Evolutionary conservation across 2,329 filamentous ascomycete genomes (phyloP), one percentile per base, ranked within the genome.

Genomic region (Fusarium irregulare): DNA sequence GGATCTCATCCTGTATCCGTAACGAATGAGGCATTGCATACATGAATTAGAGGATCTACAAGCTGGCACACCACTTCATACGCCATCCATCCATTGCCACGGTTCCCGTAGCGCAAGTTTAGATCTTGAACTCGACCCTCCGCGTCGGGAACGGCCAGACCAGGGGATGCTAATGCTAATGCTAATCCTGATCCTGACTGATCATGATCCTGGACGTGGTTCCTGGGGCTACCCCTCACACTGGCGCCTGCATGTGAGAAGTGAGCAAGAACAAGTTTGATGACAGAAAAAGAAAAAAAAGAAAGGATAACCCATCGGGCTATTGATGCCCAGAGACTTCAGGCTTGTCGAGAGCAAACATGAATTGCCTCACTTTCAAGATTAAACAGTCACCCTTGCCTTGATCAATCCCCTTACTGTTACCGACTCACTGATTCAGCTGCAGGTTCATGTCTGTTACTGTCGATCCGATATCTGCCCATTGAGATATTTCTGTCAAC

Each of bases 151-250:
- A 37, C 34, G 34, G 18, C 18, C 34, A 37, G 34, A 37, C 34
- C 34, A 37, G 34, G 34, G 34, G 34, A 37, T 37, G 18, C 34
- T 37, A 37, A 37, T 37, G 34, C 18, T 37, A 11, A 37, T 37
- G 34, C 34, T 60, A 75, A 69, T 71, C 71, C 68, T 67, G 66
- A 70, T 67, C 64, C 70, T 56, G 55, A 47, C 73, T 56, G 72
- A 71, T 70, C 66, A 71, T 75, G 64, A 72, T 69, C 73, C 73
- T 62, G 62, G 73, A 49, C 46, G 27, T 56, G 58, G 73, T 75
- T 75, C 73, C 73, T 74, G 72, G 73, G 72, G 63, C 73, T 73
- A 73, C 70, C 73, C 71, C 72, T 75, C 73, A 72, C 64, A 72
- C 64, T 73, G 63, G 73, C 64, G 65, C 55, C 49, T 53, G 68